Evolutionary conservation across 306 rosid species (phyloP), one percentile per base, ranked within the genome.

Genomic region (Malus domestica): DNA sequence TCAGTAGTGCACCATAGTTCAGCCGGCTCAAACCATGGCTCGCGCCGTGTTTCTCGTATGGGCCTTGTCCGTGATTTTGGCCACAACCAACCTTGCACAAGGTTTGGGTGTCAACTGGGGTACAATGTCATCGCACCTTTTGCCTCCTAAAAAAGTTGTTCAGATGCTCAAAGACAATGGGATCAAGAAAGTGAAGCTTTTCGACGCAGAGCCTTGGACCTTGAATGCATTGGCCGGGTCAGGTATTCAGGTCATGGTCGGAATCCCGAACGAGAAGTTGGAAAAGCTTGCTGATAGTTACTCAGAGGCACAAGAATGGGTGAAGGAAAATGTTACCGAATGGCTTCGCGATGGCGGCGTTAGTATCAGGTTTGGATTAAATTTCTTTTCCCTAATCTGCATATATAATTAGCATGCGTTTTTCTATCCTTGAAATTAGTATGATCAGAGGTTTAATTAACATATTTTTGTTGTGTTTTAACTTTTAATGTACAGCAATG

Each of bases 51-150:
- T 83, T 51, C 61, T 78, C 0, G 54, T 33, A 19, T 76, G 86
- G 83, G 35, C 58, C 9, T 22, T 82, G 65, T 79, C 69, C 38
- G 12, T n/a, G 13, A 54, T 83, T 66, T 54, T 67, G 57, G 66
- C 23, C 75, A 66, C 70, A 38, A 60, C 73, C 30, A 5, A 67
- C 40, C 80, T 67, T 9, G 76, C 68, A 65, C 79, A 68, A 40
- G 71, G 82, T 11, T 52, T 89, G 40, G 98, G 98, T 25, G 83
- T 89, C 40, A 94, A 91, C 38, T 92, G 96, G 98, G 98, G 98
- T 46, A 6, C 83, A n/a, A 54, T 86, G 46, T 38, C 90, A 3
- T 83, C 97, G 3, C 92, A 89, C 57, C 90, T 85, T 38, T 10
- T 90, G 77, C 30, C 58, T 18, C 87, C 97, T 5, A 62, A 2